Percentiles rank a stretch among this genome's conserved stretches.
Conservation (phyloP, 1,284 basidiomycete genomes). For the Malassezia yamatoensis region DNA sequence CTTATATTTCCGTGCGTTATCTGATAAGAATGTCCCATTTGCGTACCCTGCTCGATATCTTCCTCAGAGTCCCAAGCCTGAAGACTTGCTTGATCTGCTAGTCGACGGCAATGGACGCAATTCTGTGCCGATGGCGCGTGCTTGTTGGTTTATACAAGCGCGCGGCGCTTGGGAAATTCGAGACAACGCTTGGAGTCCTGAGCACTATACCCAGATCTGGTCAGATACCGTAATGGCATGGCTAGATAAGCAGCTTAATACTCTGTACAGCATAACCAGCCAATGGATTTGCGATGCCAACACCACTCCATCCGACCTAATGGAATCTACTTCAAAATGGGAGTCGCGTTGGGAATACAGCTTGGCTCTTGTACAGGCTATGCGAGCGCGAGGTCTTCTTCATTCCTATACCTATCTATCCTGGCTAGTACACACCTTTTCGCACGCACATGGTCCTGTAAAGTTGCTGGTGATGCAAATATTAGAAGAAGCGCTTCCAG, state of each 20-base stretch:
- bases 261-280: neutral
- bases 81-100: conserved; percentile 78
- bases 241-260: conserved; percentile 70
- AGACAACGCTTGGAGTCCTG: conserved; percentile 16
- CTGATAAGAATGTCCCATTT: conserved; percentile 76
- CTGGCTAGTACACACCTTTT: conserved; percentile 58
- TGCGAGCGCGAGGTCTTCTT: conserved; percentile 70
- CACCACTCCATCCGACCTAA: no score
- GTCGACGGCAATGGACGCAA: conserved; percentile 52
- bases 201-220: conserved; percentile 66
- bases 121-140: conserved; percentile 67
- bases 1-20: conserved; percentile 81
- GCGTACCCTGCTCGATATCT: conserved; percentile 75
- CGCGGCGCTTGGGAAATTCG: conserved; percentile 57
- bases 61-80: conserved; percentile 83
- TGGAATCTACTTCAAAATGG: no score
- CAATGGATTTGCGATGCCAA: no score
- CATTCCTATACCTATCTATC: conserved; percentile 67
- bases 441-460: no score
- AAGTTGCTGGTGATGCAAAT: conserved; percentile 62
- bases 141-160: conserved; percentile 88
- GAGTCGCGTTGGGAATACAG: conserved; percentile 59
- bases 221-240: conserved; percentile 75
- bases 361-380: conserved; percentile 56
- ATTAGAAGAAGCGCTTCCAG: conserved; percentile 40